Percentiles rank a stretch among this genome's conserved stretches.
These are phyloP conservation scores for Elongisporangium anandrum DNA, from an alignment of 352 stramenopile genomes.

Conservation along the genomic window DNA sequence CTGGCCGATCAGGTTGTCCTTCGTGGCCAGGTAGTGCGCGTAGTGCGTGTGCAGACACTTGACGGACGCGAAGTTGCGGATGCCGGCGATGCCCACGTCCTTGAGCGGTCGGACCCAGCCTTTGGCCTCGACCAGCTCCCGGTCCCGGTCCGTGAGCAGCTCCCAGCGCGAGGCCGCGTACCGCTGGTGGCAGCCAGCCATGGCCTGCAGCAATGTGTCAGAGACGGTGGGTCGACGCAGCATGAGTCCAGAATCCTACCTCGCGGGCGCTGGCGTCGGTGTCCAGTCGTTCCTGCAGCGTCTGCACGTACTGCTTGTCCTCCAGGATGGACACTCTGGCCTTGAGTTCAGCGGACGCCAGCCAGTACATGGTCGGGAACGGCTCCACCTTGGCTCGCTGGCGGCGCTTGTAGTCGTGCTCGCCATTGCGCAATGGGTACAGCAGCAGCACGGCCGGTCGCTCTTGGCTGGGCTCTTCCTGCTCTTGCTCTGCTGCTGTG, in stretches of 20 bases:
- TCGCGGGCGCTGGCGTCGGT: conserved; percentile 22
- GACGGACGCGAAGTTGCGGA: conserved; percentile 48
- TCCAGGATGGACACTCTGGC: conserved; percentile 49
- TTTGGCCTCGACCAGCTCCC: conserved; percentile 27
- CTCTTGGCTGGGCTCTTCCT: neutral
- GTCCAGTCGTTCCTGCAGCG: conserved; percentile 35
- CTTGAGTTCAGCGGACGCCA: conserved; percentile 39
- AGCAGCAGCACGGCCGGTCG: conserved; percentile 41
- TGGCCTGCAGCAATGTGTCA: conserved; percentile 19
- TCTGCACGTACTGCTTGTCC: conserved; percentile 40
- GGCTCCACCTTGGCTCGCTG: conserved; percentile 50
- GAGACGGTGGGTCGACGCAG: neutral
- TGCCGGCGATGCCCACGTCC: conserved; percentile 56
- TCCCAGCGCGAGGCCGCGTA: conserved; percentile 46
- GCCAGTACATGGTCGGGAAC: conserved; percentile 70
- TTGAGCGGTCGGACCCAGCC: conserved; percentile 37
- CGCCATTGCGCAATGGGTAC: conserved; percentile 50
- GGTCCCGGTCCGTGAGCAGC: conserved; percentile 39
- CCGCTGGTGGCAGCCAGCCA: conserved; percentile 36
- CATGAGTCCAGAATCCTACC: conserved; percentile 12
- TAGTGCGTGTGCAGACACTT: conserved; percentile 79
- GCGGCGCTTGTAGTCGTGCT: conserved; percentile 56
- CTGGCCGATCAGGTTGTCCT: conserved; percentile 48
- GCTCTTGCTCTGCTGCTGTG: conserved; percentile 1
- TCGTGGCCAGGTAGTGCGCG: conserved; percentile 51